A percentile compares a stretch with the other conserved stretches of the same genome.
Evolutionary conservation across 1,284 basidiomycete genomes (phyloP).

Genomic region (Apiotrichum gracile): DNA sequence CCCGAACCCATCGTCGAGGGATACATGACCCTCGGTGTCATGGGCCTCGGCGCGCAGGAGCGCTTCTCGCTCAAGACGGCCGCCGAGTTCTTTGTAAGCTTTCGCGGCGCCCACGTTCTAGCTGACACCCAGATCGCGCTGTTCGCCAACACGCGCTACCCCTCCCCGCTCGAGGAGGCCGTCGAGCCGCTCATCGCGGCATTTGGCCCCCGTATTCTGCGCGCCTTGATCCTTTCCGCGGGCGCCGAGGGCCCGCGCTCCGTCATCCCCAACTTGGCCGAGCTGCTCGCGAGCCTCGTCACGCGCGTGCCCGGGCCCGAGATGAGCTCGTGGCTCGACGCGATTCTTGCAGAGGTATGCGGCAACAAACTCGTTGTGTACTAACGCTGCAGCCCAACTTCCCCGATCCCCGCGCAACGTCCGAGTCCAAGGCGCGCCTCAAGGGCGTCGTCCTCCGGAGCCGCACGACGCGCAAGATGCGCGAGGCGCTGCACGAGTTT

Average conservation of each 20-base stretch:
- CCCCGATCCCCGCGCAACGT: slow-evolving; percentile 44
- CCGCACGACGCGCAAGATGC: slow-evolving; percentile 44
- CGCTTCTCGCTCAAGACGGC: slow-evolving; percentile 78
- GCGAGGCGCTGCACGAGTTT: slow-evolving; percentile 49
- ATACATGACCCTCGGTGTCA: slow-evolving; percentile 65
- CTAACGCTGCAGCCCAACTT: slow-evolving; percentile 20
- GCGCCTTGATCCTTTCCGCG: slow-evolving; percentile 66
- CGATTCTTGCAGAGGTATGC: slow-evolving; percentile 63
- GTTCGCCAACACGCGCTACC: slow-evolving; percentile 44
- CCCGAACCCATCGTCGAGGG: slow-evolving; percentile 62
- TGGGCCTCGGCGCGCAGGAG: slow-evolving; percentile 69
- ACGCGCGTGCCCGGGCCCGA: slow-evolving; percentile 53
- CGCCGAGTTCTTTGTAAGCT: slow-evolving; percentile 70
- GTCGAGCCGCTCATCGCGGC: slow-evolving; percentile 54
- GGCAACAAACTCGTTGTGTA: not conserved
- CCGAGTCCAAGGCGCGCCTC: slow-evolving; percentile 69
- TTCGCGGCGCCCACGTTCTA: not conserved
- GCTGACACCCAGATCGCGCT: slow-evolving; percentile 32
- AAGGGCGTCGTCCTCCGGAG: slow-evolving; percentile 59
- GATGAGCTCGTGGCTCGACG: slow-evolving; percentile 63
- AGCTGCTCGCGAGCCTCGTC: slow-evolving; percentile 63
- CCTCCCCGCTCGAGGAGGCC: slow-evolving; percentile 37
- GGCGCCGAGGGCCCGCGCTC: slow-evolving; percentile 74
- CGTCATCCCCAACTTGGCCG: slow-evolving; percentile 73
- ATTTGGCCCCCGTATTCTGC: slow-evolving; percentile 61